A percentile compares a stretch with the other conserved stretches of the same genome.
These are phyloP conservation scores for Amylostereum areolatum DNA, from an alignment of 1,284 basidiomycete species.

Conservation along the genomic window DNA sequence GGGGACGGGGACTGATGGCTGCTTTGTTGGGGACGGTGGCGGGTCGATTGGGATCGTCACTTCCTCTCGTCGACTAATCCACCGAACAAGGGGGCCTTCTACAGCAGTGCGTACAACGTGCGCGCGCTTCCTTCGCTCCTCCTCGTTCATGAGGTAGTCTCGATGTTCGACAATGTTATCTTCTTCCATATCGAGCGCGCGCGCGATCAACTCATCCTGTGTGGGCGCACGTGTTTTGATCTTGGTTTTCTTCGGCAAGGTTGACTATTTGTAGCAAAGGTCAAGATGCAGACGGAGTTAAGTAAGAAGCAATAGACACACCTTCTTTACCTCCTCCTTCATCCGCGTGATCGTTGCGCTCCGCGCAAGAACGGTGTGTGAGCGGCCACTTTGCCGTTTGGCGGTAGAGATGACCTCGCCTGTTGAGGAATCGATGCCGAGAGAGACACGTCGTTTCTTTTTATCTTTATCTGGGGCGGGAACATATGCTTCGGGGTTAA, in stretches of 20 bases:
- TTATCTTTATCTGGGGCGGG: slow-evolving; percentile 26
- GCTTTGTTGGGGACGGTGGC: neutral
- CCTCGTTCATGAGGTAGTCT: slow-evolving; percentile 73
- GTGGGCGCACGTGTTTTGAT: slow-evolving; percentile 47
- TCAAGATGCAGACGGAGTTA: neutral
- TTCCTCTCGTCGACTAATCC: slow-evolving; percentile 63
- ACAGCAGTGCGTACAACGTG: slow-evolving; percentile 54
- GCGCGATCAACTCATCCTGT: slow-evolving; percentile 76
- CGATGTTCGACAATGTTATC: slow-evolving; percentile 75
- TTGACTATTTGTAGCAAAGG: slow-evolving; percentile 33
- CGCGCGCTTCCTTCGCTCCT: slow-evolving; percentile 72
- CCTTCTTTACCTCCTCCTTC: slow-evolving; percentile 59
- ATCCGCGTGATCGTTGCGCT: slow-evolving; percentile 54
- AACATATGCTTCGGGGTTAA: slow-evolving; percentile 41
- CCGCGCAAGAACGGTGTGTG: slow-evolving; percentile 61
- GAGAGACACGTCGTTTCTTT: slow-evolving; percentile 44
- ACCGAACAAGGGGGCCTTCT: slow-evolving; percentile 68
- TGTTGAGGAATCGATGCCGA: slow-evolving; percentile 55
- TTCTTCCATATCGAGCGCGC: slow-evolving; percentile 81
- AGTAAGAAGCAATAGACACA: slow-evolving; percentile 19
- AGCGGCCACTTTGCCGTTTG: slow-evolving; percentile 59
- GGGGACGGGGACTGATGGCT: neutral
- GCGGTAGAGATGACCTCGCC: slow-evolving; percentile 41
- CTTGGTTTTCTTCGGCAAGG: slow-evolving; percentile 55
- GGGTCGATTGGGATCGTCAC: slow-evolving; percentile 30